These are phyloP conservation scores for Vigna angularis DNA, from an alignment of 306 rosid species.

Conservation along the genomic window DNA sequence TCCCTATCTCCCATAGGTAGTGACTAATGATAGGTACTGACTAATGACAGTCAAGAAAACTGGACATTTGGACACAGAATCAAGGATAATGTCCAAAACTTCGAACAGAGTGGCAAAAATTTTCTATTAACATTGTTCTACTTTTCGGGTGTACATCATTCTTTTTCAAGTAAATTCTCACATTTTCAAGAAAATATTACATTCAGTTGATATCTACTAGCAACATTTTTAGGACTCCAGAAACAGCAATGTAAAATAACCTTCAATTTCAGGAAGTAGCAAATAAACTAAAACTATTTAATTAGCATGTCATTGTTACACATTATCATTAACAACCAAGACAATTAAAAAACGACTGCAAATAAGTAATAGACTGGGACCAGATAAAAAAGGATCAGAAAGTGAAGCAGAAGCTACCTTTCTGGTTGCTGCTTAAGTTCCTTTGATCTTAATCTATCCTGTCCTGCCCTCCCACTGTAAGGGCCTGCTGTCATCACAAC, in stretches of 20 bases:
- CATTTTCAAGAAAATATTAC: slow-evolving; percentile 18
- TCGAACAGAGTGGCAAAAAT: slow-evolving; percentile 9
- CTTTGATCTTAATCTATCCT: slow-evolving; percentile 46
- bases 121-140: not conserved
- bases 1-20: not conserved
- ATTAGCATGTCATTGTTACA: not conserved
- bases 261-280: not conserved
- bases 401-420: slow-evolving; percentile 62
- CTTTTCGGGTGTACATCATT: slow-evolving; percentile 22
- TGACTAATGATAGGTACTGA: not conserved
- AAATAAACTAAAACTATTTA: not conserved
- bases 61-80: not conserved
- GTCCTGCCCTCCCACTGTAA: slow-evolving; percentile 52
- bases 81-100: not conserved
- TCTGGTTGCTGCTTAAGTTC: slow-evolving; percentile 56
- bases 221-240: not conserved
- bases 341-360: slow-evolving; percentile 14
- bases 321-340: not conserved
- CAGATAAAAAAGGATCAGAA: not conserved
- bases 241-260: slow-evolving; percentile 15
- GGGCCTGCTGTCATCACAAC: slow-evolving; percentile 57
- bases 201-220: slow-evolving; percentile 2
- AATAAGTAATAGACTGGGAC: slow-evolving; percentile 24
- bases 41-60: slow-evolving; percentile 8
- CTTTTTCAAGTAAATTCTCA: slow-evolving; percentile 12